These are phyloP conservation scores for Leishmania tarentolae DNA, from an alignment of 208 protist species.

Conservation along the genomic window DNA sequence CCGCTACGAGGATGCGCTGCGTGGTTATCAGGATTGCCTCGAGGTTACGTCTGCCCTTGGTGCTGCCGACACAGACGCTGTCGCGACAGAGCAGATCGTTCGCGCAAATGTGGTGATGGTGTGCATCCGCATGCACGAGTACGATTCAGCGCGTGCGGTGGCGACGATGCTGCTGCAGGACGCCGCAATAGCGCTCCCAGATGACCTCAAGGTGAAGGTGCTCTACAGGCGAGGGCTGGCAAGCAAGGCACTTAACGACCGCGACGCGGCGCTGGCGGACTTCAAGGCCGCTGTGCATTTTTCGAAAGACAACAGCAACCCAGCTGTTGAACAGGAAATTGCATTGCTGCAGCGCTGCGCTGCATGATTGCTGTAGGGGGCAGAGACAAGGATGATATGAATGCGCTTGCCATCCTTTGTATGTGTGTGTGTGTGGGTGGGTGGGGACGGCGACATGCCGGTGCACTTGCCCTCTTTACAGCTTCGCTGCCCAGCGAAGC, in stretches of 20 bases:
- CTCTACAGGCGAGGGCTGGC: constrained; percentile 76
- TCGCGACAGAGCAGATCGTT: constrained; percentile 56
- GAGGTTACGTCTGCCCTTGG: constrained; percentile 60
- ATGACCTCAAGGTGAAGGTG: constrained; percentile 76
- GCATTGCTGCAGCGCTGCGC: constrained; percentile 27
- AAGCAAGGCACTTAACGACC: constrained; percentile 60
- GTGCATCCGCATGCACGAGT: constrained; percentile 66
- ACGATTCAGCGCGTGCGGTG: constrained; percentile 66
- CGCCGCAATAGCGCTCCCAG: constrained; percentile 28
- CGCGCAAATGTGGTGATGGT: constrained; percentile 75
- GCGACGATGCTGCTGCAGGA: constrained; percentile 83
- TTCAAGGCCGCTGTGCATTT: constrained; percentile 68
- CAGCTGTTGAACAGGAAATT: constrained; percentile 53
- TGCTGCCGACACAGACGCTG: constrained; percentile 44
- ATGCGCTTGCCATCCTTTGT: not conserved
- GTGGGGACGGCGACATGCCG: not conserved
- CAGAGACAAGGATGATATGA: not conserved
- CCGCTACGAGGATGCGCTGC: constrained; percentile 65
- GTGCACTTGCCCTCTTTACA: not conserved
- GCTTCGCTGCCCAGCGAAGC: not conserved
- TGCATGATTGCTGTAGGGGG: not conserved
- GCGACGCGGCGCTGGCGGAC: constrained; percentile 64
- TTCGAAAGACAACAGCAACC: constrained; percentile 56
- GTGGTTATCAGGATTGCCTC: constrained; percentile 76
- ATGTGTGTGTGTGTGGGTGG: no score